These are phyloP conservation scores for Mycena venus DNA, from an alignment of 768 basidiomycete species.

Conservation along the genomic window DNA sequence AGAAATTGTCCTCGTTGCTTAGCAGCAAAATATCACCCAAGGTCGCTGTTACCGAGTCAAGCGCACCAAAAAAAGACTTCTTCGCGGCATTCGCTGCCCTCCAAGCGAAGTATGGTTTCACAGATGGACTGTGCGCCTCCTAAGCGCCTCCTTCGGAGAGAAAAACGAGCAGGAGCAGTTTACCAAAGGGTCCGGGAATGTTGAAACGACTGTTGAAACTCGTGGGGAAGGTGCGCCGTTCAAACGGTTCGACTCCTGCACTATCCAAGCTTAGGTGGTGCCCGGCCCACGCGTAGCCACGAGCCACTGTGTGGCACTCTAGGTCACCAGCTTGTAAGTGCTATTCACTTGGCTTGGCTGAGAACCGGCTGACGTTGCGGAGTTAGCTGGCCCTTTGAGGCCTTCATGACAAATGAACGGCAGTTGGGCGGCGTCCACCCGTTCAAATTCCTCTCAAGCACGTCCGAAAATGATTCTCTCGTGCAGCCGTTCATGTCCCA, in stretches of 20 bases:
- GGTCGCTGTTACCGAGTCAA: neutral
- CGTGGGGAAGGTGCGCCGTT: neutral
- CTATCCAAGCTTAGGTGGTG: neutral
- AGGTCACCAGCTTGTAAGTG: neutral
- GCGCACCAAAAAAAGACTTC: constrained; percentile 13
- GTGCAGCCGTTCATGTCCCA: too few species aligned
- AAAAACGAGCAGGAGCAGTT: neutral
- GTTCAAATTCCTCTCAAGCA: too few species aligned
- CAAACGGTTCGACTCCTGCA: neutral
- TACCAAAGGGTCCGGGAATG: neutral
- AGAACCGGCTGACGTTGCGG: neutral
- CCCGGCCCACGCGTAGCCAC: neutral
- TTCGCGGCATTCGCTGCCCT: constrained; percentile 3
- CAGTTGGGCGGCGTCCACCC: too few species aligned
- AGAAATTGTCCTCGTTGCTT: constrained; percentile 15
- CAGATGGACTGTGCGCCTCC: neutral
- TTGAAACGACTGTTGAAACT: neutral
- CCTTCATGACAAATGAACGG: too few species aligned
- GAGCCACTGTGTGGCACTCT: neutral
- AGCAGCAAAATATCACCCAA: neutral
- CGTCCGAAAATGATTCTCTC: too few species aligned
- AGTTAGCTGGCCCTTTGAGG: too few species aligned
- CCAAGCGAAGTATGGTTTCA: constrained; percentile 9
- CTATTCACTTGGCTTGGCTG: neutral
- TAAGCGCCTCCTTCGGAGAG: neutral